A percentile compares a stretch with the other conserved stretches of the same genome.
Evolutionary conservation across 75 land plant genomes (phyloP).

Genomic region (Selaginella tamariscina): DNA sequence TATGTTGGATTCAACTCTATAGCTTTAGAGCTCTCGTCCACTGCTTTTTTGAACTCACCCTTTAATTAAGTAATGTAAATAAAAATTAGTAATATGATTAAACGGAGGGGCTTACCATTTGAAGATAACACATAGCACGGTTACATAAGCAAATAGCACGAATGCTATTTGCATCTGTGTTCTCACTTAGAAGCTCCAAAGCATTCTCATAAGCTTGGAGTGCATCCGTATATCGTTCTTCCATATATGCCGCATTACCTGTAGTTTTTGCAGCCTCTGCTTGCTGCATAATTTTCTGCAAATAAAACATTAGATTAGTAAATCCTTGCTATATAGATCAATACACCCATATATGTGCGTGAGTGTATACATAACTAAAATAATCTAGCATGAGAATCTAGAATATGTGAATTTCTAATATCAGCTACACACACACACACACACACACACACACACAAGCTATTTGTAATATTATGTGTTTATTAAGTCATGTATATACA

Average conservation of each 20-base stretch:
- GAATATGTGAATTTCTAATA: no score
- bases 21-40: conserved; percentile 78
- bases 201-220: conserved; percentile 15
- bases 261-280: conserved; percentile 16
- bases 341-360: no score
- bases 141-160: conserved; percentile 70
- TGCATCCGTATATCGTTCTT: conserved; percentile 17
- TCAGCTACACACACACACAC: no score
- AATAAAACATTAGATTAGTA: not conserved
- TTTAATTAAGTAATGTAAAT: conserved; percentile 14
- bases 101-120: conserved; percentile 34
- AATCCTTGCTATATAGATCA: no score
- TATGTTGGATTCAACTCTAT: conserved; percentile 79
- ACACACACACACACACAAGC: no score
- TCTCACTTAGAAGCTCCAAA: conserved; percentile 12
- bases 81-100: not conserved
- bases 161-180: conserved; percentile 34
- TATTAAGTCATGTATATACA: no score
- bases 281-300: conserved; percentile 12
- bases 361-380: no score
- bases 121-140: conserved; percentile 47
- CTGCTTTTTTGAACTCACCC: conserved; percentile 54
- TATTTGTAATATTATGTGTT: no score
- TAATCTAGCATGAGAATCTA: no score
- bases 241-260: conserved; percentile 13